Evolutionary conservation across 148 eudicot species (phyloP), one percentile per base, ranked within the genome.

Genomic region (Bassia scoparia): DNA sequence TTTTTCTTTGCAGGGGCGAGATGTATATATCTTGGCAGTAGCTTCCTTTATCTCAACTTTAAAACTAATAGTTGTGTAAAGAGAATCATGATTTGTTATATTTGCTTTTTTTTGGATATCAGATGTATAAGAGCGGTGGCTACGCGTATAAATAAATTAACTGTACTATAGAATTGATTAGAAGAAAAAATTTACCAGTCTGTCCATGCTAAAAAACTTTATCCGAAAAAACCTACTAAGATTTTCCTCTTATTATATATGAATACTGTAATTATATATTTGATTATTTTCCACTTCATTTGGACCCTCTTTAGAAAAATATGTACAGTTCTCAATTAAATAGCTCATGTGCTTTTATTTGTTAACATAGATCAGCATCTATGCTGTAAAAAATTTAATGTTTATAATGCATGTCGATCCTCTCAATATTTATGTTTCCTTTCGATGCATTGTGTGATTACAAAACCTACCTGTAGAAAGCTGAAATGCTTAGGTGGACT

Each of bases 21-120:
- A 94, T 76, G 91, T 87, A 53, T 94, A 94, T 84, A 89, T 94
- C 56, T 77, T 94, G 96, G 98, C 91, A 88, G 98, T 84, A 63
- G 55, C 41, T 66, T 80, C 61, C 55, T 61, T 61, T 68, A 54
- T 67, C 78, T 63, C 80, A 61, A 61, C 23, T 59, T 72, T 71
- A 65, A 64, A 76, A 52, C 68, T 67, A 59, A 55, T 75, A 16
- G n/a, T n/a, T n/a, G n/a, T 55, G 68, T 54, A 50, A 17, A 38
- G 30, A 61, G 34, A 44, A 58, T 61, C 48, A 13, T 69, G 33
- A 62, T 68, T 63, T 31, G 70, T 37, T 49, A 63, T 63, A 7
- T 21, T 55, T 62, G 29, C 20, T 2, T 59, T 52, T 46, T 31
- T n/a, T n/a, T n/a, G n/a, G n/a, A n/a, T n/a, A n/a, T n/a, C n/a